These are phyloP conservation scores for Endoconidiophora polonica DNA, from an alignment of 2,329 filamentous ascomycete species.

Conservation along the genomic window DNA sequence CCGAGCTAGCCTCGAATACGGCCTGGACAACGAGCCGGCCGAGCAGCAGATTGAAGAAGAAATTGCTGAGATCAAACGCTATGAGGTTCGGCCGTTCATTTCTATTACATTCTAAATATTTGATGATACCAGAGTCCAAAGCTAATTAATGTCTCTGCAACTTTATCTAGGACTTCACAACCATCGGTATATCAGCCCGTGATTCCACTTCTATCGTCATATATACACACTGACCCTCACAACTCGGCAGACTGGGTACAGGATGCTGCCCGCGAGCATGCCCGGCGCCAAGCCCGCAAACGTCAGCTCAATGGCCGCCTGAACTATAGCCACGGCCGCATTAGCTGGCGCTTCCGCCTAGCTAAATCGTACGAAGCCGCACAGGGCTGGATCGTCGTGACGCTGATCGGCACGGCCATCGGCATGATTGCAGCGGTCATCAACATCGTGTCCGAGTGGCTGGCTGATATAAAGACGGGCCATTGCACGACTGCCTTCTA, in stretches of 20 bases:
- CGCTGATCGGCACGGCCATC: slow-evolving; percentile 79
- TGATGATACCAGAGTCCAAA: neutral
- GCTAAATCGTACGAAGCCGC: slow-evolving; percentile 86
- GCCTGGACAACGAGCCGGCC: slow-evolving; percentile 3
- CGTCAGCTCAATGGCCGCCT: slow-evolving; percentile 45
- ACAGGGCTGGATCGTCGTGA: slow-evolving; percentile 96
- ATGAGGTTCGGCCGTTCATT: slow-evolving; percentile 44
- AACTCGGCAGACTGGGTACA: slow-evolving; percentile 74
- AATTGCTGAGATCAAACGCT: slow-evolving; percentile 93
- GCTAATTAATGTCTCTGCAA: slow-evolving; percentile 8
- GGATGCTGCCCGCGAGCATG: slow-evolving; percentile 81
- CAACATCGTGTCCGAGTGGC: slow-evolving; percentile 93
- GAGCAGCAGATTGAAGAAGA: slow-evolving; percentile 75
- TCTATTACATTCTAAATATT: neutral
- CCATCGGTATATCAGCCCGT: slow-evolving; percentile 44
- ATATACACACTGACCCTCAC: neutral
- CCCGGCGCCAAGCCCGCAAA: slow-evolving; percentile 59
- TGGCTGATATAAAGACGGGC: slow-evolving; percentile 90
- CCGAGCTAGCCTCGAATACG: slow-evolving; percentile 20
- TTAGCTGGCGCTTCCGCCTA: slow-evolving; percentile 65
- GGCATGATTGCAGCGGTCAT: slow-evolving; percentile 83
- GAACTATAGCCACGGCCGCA: slow-evolving; percentile 51
- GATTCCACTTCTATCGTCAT: slow-evolving; percentile 4
- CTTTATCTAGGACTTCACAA: slow-evolving; percentile 61
- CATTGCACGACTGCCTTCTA: slow-evolving; percentile 93